These are phyloP conservation scores for Kurtzmaniella quercitrusa DNA, from an alignment of 1,139 yeast genomes.

Conservation along the genomic window DNA sequence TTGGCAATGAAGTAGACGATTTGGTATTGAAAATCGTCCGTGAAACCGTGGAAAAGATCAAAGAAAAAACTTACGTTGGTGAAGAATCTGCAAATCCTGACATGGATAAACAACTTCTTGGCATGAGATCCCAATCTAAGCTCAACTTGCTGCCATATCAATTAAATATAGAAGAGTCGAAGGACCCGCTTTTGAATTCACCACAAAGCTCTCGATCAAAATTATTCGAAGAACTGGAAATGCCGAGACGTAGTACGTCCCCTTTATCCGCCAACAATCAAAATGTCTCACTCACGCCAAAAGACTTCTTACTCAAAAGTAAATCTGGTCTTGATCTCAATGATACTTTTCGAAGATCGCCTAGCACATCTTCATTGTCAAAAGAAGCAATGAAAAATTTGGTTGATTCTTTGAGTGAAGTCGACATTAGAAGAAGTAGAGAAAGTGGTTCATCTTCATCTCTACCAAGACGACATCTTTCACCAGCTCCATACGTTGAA, in stretches of 20 bases:
- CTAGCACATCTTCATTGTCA: constrained; percentile 15
- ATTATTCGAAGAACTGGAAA: constrained; percentile 37
- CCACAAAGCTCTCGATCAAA: constrained; percentile 31
- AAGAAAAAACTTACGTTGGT: constrained; percentile 33
- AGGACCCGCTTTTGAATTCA: constrained; percentile 15
- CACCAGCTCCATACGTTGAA: constrained; percentile 49
- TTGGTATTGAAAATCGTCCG: constrained; percentile 65
- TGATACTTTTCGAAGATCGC: constrained; percentile 13
- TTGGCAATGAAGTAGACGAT: constrained; percentile 76
- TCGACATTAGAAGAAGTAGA: constrained; percentile 14
- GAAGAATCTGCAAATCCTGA: constrained; percentile 10
- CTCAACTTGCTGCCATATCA: background rate
- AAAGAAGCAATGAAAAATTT: constrained; percentile 17
- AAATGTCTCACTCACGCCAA: constrained; percentile 31
- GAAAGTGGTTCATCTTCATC: constrained; percentile 23
- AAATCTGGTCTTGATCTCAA: constrained; percentile 5
- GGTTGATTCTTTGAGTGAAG: constrained; percentile 25
- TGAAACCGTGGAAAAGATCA: constrained; percentile 55
- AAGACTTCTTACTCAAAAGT: constrained; percentile 33
- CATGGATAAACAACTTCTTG: background rate
- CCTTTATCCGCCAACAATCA: constrained; percentile 10
- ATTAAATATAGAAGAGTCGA: background rate
- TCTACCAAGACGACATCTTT: constrained; percentile 52
- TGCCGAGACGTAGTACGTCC: constrained; percentile 26
- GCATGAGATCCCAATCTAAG: background rate